phyloP scores from a whole-genome alignment of 1,284 basidiomycete species.

The Cryptococcus floricola region DNA sequence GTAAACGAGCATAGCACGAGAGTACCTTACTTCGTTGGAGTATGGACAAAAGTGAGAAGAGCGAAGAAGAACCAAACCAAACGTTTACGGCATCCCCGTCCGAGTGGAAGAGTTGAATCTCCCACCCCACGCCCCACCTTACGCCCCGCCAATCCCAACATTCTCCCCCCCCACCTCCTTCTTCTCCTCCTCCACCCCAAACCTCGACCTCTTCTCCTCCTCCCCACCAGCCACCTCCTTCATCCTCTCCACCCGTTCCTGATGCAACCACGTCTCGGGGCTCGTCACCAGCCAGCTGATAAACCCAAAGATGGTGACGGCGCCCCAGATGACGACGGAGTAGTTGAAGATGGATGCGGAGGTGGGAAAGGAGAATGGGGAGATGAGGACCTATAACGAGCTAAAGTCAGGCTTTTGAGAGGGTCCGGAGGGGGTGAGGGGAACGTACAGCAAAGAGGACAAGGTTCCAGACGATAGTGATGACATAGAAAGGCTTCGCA shows the following conservation, averaged over 20 bases:
- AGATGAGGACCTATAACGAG: constrained; percentile 32
- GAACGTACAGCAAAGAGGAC: constrained; percentile 61
- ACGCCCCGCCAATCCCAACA: neutral
- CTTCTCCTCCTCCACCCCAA: neutral
- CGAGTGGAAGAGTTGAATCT: neutral
- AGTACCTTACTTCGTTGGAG: too few species aligned
- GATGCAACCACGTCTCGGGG: constrained; percentile 4
- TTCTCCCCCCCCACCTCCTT: neutral
- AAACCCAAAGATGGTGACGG: constrained; percentile 5
- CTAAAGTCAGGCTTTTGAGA: neutral
- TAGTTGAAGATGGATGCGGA: constrained; percentile 68
- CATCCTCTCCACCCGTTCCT: constrained; percentile 1
- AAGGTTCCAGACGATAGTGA: constrained; percentile 65
- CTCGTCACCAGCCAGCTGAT: constrained; percentile 3
- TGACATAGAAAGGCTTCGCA: constrained; percentile 63
- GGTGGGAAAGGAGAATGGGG: constrained; percentile 77
- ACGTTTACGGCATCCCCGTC: too few species aligned
- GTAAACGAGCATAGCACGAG: too few species aligned
- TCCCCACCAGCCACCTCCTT: neutral
- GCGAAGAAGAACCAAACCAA: too few species aligned
- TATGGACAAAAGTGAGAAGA: too few species aligned
- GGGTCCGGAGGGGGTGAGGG: neutral
- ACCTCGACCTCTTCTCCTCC: neutral
- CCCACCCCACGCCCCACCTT: neutral
- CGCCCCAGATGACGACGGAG: constrained; percentile 6